These are phyloP conservation scores for Trichoderma citrinoviride DNA, from an alignment of 2,329 filamentous ascomycete species.

Conservation along the genomic window DNA sequence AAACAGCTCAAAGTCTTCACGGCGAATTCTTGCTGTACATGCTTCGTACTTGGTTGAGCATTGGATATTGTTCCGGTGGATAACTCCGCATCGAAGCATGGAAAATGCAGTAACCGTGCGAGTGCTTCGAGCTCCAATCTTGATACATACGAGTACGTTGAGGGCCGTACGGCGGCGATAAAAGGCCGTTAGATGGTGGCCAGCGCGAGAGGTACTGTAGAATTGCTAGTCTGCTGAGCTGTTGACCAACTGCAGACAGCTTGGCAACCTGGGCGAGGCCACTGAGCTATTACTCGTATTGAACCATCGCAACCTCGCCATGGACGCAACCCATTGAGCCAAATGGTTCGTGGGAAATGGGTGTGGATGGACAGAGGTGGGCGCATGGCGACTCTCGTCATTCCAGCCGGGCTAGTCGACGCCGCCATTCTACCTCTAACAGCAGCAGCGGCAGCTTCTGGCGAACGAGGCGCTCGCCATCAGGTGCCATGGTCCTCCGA, in stretches of 20 bases:
- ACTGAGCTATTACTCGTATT: background rate
- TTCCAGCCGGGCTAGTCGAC: background rate
- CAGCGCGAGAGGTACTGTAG: background rate
- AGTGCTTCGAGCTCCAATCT: too few relatives aligned
- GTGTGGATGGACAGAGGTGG: background rate
- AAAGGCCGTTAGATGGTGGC: background rate
- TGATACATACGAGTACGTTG: background rate
- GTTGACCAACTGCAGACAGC: background rate
- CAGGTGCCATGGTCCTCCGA: conserved; percentile 5
- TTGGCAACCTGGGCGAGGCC: background rate
- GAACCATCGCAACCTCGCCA: background rate
- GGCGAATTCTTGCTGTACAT: conserved; percentile 6
- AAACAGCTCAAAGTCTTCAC: conserved; percentile 13
- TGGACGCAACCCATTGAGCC: conserved; percentile 1
- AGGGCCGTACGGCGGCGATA: background rate
- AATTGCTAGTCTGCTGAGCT: background rate
- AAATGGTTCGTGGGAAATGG: conserved; percentile 2
- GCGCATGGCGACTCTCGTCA: conserved; percentile 4
- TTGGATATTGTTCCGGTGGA: background rate
- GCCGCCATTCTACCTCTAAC: background rate
- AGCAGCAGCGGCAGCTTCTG: background rate
- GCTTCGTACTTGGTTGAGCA: background rate
- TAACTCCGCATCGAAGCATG: background rate
- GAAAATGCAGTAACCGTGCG: background rate
- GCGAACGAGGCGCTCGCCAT: background rate